Evolutionary conservation across 106 monocot genomes (phyloP).

Genomic region (Dioscorea alata): DNA sequence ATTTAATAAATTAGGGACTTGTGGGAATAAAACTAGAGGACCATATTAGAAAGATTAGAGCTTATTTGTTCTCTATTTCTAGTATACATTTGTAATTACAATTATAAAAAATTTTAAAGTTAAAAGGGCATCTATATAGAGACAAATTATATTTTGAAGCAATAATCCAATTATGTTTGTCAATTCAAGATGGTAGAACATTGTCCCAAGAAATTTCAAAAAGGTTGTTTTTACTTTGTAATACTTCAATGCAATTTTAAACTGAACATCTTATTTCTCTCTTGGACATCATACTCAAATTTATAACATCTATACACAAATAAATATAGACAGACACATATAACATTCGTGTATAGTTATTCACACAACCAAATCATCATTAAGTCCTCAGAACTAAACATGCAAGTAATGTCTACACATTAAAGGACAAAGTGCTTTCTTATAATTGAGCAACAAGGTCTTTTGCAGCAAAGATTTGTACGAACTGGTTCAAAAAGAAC

Average conservation of each 20-base stretch:
- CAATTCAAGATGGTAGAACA: too few species aligned
- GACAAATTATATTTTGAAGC: neutral
- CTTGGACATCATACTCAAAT: too few species aligned
- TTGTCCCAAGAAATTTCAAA: too few species aligned
- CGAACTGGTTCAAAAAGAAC: slow-evolving; percentile 82
- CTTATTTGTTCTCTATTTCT: neutral
- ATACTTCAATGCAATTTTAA: too few species aligned
- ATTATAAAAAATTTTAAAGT: neutral
- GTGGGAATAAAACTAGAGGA: neutral
- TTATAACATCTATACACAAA: too few species aligned
- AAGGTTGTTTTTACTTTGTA: too few species aligned
- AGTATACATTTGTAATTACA: neutral
- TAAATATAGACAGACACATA: too few species aligned
- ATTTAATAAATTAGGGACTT: slow-evolving; percentile 98
- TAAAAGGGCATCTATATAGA: neutral
- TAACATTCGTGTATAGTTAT: too few species aligned
- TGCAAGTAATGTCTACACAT: too few species aligned
- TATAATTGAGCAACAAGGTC: slow-evolving; percentile 50
- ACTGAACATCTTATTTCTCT: too few species aligned
- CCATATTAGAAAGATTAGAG: neutral
- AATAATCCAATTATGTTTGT: neutral
- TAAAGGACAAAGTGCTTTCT: neutral
- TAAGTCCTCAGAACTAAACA: too few species aligned
- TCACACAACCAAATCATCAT: too few species aligned
- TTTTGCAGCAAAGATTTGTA: slow-evolving; percentile 58